Conservation (phyloP, 2,329 filamentous ascomycete species). For the Exophiala lecanii-corni region DNA sequence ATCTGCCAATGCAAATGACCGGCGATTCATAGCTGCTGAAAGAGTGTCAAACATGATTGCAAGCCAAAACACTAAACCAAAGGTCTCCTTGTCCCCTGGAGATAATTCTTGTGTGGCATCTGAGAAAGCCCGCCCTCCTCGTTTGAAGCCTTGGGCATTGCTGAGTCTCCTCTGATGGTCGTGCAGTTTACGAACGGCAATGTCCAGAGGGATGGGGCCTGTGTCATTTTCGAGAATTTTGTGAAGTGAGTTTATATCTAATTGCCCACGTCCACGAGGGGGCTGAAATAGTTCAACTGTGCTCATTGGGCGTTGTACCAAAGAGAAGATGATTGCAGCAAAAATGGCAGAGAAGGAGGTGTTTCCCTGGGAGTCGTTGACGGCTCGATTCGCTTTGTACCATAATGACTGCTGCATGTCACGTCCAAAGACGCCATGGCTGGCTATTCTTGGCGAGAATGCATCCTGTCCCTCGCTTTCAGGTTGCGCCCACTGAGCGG, state of each 20-base stretch:
- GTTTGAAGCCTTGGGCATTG: slow-evolving; percentile 9
- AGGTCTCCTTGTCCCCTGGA: slow-evolving; percentile 41
- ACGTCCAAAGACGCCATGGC: slow-evolving; percentile 29
- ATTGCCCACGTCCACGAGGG: slow-evolving; percentile 1
- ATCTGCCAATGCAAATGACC: slow-evolving; percentile 43
- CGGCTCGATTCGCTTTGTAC: slow-evolving; percentile 39
- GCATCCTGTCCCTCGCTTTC: slow-evolving; percentile 18
- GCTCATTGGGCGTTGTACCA: slow-evolving; percentile 38
- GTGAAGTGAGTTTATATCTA: slow-evolving; percentile 13
- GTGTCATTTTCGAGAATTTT: slow-evolving; percentile 13
- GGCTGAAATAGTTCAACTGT: not conserved
- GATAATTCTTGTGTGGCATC: not conserved
- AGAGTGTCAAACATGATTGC: slow-evolving; percentile 58
- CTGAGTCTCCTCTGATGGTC: slow-evolving; percentile 17
- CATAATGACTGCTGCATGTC: slow-evolving; percentile 38
- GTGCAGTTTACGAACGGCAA: slow-evolving; percentile 20
- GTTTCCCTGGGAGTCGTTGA: slow-evolving; percentile 37
- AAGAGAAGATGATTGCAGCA: slow-evolving; percentile 44
- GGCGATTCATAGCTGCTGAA: slow-evolving; percentile 50
- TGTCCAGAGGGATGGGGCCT: slow-evolving; percentile 19
- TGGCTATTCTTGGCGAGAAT: slow-evolving; percentile 9
- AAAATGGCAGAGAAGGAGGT: slow-evolving; percentile 44
- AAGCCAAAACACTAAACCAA: slow-evolving; percentile 55
- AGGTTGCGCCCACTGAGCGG: slow-evolving; percentile 39
- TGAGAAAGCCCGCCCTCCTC: not conserved